Evolutionary conservation across 306 rosid genomes (phyloP).

Genomic region (Elaeagnus macrophylla): DNA sequence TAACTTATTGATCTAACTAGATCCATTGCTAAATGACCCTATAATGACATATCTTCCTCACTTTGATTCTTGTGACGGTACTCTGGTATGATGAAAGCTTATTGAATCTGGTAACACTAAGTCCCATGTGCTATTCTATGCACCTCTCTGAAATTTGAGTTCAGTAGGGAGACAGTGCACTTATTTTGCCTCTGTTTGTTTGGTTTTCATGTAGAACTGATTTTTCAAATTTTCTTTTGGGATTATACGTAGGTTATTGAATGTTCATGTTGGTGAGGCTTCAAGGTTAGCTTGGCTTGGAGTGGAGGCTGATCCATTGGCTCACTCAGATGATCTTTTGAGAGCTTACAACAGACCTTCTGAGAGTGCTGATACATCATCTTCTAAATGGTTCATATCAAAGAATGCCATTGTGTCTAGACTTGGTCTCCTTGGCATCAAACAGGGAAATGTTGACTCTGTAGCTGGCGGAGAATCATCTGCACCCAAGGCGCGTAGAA

Average conservation of each 20-base stretch:
- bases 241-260: slow-evolving; percentile 55
- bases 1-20: no score
- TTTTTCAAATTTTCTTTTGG: slow-evolving; percentile 6
- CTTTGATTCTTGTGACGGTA: no score
- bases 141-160: no score
- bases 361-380: slow-evolving; percentile 37
- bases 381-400: slow-evolving; percentile 92
- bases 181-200: neutral
- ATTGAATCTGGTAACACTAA: no score
- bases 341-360: slow-evolving; percentile 78
- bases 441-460: slow-evolving; percentile 47
- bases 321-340: slow-evolving; percentile 64
- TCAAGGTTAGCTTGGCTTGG: slow-evolving; percentile 96
- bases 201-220: neutral
- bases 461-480: slow-evolving; percentile 42
- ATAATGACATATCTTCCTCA: no score
- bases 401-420: slow-evolving; percentile 86
- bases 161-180: no score
- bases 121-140: no score
- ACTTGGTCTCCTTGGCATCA: slow-evolving; percentile 94
- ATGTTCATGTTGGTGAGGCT: slow-evolving; percentile 81
- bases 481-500: slow-evolving; percentile 69
- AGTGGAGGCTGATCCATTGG: slow-evolving; percentile 86
- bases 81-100: no score
- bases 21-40: no score